Evolutionary conservation across 2,329 filamentous ascomycete species (phyloP).

Genomic region (Cryphonectria carpinicola): DNA sequence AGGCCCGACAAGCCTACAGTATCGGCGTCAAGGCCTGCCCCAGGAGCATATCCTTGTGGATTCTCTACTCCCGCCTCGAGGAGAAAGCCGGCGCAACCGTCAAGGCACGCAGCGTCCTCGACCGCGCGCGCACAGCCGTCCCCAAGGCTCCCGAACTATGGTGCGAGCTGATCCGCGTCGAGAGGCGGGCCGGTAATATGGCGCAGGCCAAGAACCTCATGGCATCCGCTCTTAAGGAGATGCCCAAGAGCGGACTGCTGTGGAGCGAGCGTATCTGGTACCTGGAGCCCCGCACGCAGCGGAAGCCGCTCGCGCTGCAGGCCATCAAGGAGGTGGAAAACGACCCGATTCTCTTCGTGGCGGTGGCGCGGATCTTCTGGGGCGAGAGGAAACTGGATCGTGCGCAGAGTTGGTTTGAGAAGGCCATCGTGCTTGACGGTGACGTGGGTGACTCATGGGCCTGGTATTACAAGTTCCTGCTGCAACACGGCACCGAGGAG

Average conservation of each 20-base stretch:
- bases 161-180: slow-evolving; percentile 91
- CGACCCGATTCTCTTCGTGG: slow-evolving; percentile 85
- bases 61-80: slow-evolving; percentile 86
- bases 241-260: slow-evolving; percentile 82
- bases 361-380: slow-evolving; percentile 96
- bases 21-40: slow-evolving; percentile 87
- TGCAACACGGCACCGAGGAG: slow-evolving; percentile 91
- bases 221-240: slow-evolving; percentile 90
- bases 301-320: slow-evolving; percentile 87
- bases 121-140: slow-evolving; percentile 84
- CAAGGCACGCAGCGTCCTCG: slow-evolving; percentile 91
- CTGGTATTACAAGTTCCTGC: slow-evolving; percentile 94
- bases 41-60: slow-evolving; percentile 83
- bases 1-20: slow-evolving; percentile 87
- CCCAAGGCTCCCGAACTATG: slow-evolving; percentile 85
- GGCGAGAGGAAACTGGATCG: slow-evolving; percentile 89
- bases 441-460: slow-evolving; percentile 94
- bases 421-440: slow-evolving; percentile 84
- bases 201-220: slow-evolving; percentile 88
- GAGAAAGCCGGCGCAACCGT: slow-evolving; percentile 82
- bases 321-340: slow-evolving; percentile 97
- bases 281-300: slow-evolving; percentile 86
- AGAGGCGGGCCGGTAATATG: slow-evolving; percentile 82
- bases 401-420: slow-evolving; percentile 96
- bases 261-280: slow-evolving; percentile 97